These are phyloP conservation scores for Metarhizium robertsii DNA, from an alignment of 2,329 filamentous ascomycete species.

Conservation along the genomic window DNA sequence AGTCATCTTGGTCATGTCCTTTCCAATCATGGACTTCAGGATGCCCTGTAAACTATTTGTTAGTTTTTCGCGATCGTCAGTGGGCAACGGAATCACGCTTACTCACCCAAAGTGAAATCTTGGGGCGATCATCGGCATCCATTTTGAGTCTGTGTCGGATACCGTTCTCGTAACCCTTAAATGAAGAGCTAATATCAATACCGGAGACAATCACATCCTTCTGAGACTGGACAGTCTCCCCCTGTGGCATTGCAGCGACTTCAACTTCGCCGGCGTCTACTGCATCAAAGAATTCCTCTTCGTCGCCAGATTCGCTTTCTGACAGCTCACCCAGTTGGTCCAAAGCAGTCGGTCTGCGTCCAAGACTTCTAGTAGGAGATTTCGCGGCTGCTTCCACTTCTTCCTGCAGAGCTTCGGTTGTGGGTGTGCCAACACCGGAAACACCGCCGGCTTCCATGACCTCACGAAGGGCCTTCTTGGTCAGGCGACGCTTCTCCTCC, in stretches of 20 bases:
- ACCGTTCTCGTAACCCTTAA: constrained; percentile 85
- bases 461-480: constrained; percentile 82
- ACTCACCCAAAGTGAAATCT: constrained; percentile 89
- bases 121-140: constrained; percentile 86
- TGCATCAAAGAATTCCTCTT: constrained; percentile 95
- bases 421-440: constrained; percentile 19
- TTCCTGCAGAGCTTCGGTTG: constrained; percentile 19
- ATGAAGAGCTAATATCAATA: constrained; percentile 65
- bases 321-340: constrained; percentile 66
- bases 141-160: constrained; percentile 72
- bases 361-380: constrained; percentile 30
- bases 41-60: constrained; percentile 56
- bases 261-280: constrained; percentile 89
- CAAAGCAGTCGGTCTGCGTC: constrained; percentile 55
- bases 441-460: constrained; percentile 54
- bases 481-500: constrained; percentile 79
- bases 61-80: not conserved
- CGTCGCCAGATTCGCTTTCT: constrained; percentile 71
- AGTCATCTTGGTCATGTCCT: constrained; percentile 99
- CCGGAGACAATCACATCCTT: constrained; percentile 31
- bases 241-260: constrained; percentile 56
- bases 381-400: constrained; percentile 25
- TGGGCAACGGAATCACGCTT: not conserved
- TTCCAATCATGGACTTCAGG: constrained; percentile 98
- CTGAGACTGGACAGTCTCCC: constrained; percentile 25